Evolutionary conservation across 805 yeast genomes (phyloP).

Genomic region (Teunomyces atbi): DNA sequence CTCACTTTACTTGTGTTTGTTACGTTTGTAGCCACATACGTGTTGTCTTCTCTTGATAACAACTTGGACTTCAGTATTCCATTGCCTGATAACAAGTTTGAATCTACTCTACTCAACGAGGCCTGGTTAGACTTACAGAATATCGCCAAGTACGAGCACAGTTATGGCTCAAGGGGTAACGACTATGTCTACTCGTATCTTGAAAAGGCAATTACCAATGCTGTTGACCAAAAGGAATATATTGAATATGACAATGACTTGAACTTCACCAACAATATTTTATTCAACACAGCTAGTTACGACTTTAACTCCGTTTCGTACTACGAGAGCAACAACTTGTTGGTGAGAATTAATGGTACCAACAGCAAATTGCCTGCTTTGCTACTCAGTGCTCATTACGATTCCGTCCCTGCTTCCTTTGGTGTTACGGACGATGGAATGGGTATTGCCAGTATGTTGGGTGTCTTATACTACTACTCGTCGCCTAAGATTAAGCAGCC

Average conservation of each 20-base stretch:
- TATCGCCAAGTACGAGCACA: conserved; percentile 68
- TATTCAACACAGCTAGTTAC: conserved; percentile 48
- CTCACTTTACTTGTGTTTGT: conserved; percentile 54
- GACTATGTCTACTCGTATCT: conserved; percentile 74
- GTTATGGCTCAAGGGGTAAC: conserved; percentile 75
- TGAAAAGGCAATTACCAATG: conserved; percentile 36
- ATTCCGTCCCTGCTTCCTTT: conserved; percentile 80
- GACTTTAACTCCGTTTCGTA: conserved; percentile 54
- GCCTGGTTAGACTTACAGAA: conserved; percentile 71
- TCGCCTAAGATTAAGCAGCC: conserved; percentile 47
- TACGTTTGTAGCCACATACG: conserved; percentile 43
- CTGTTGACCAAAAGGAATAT: conserved; percentile 17
- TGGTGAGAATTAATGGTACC: conserved; percentile 70
- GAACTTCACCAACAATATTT: conserved; percentile 44
- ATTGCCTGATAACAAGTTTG: conserved; percentile 44
- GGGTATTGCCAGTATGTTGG: conserved; percentile 80
- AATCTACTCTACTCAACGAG: conserved; percentile 36
- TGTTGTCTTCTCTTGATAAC: conserved; percentile 39
- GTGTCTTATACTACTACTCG: conserved; percentile 53
- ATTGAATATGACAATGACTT: conserved; percentile 41
- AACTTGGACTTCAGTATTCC: conserved; percentile 35
- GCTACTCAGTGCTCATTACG: conserved; percentile 81
- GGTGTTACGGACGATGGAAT: conserved; percentile 94
- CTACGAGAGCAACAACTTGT: conserved; percentile 78
- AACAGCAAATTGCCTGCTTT: conserved; percentile 61